Evolutionary conservation across 164 flowering plant species (phyloP), one percentile per base, ranked within the genome.

Genomic region (Malania oleifera): DNA sequence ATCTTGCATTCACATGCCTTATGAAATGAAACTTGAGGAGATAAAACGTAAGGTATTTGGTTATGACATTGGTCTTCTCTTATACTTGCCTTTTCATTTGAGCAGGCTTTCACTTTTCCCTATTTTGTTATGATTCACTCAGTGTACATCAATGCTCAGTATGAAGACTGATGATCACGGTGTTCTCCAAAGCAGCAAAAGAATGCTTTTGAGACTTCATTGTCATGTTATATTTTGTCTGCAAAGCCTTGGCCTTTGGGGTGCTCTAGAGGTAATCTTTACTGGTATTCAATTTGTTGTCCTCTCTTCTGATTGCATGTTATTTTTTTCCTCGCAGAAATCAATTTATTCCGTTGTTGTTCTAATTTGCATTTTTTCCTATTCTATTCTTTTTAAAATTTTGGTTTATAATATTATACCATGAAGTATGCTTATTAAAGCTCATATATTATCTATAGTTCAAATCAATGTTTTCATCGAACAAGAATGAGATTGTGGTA

Each of bases 161-260:
- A 59, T 38, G 57, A 74, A 74, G 14, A 57, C 43, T 2, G 64
- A 54, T 60, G 80, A 81, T 62, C 72, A 34, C 28, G 65, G 56
- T 40, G 69, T 11, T 60, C 66, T 77, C 38, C 76, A 46, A 56
- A 73, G 60, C 68, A 64, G 64, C 23, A 81, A 69, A 40, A 85
- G 76, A 58, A 52, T 59, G 53, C 77, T 91, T 14, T 57, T 22
- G 50, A 79, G 69, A 64, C 60, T 87, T 60, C 99, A 95, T 73
- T 79, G 70, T 5, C 81, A 81, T 57, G 37, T 95, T 50, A 24
- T 65, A 0, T 83, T 75, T 67, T 88, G 90, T 65, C 57, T 87
- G 66, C 81, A 75, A 54, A 75, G 70, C 55, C 92, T 95, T 76
- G 99, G 99, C 61, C 70, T 89, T 20, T 84, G 80, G 77, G 97